Conservation (phyloP, 2,329 filamentous ascomycete species). For the Pestalotiopsis fici region DNA sequence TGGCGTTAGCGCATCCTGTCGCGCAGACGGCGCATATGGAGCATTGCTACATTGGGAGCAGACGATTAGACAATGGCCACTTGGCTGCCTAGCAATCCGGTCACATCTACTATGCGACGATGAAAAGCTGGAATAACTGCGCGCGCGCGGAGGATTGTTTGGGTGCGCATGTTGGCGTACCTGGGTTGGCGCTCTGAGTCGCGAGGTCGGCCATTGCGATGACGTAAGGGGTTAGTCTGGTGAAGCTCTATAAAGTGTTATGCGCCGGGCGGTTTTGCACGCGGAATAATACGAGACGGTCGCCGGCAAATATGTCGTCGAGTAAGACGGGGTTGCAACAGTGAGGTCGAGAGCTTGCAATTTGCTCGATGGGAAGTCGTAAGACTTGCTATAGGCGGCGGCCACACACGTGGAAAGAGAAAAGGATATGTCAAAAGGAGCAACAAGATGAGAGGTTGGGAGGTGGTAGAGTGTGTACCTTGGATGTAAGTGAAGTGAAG, state of each 20-base stretch:
- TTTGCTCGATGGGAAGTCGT: background rate
- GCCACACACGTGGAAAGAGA: background rate
- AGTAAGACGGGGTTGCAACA: background rate
- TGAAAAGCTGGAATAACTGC: too few relatives aligned
- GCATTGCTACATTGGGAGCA: background rate
- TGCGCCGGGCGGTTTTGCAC: background rate
- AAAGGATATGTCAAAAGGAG: background rate
- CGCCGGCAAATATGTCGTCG: background rate
- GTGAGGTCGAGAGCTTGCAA: background rate
- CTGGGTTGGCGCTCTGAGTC: constrained; percentile 11
- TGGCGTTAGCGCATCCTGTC: constrained; percentile 2
- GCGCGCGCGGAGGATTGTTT: background rate
- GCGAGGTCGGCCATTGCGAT: constrained; percentile 14
- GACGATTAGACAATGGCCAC: background rate
- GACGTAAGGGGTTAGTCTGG: constrained; percentile 12
- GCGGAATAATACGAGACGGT: background rate
- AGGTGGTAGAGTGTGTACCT: background rate
- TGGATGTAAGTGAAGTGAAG: background rate
- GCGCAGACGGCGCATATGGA: background rate
- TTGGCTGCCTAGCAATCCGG: background rate
- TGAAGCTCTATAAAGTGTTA: constrained; percentile 9
- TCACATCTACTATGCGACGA: background rate
- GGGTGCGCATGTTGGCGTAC: constrained; percentile 4
- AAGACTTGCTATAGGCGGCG: background rate
- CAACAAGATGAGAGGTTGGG: background rate